Evolutionary conservation across 441 rosid genomes (phyloP), one percentile per base, ranked within the genome.

Genomic region (Gossypium gossypioides): DNA sequence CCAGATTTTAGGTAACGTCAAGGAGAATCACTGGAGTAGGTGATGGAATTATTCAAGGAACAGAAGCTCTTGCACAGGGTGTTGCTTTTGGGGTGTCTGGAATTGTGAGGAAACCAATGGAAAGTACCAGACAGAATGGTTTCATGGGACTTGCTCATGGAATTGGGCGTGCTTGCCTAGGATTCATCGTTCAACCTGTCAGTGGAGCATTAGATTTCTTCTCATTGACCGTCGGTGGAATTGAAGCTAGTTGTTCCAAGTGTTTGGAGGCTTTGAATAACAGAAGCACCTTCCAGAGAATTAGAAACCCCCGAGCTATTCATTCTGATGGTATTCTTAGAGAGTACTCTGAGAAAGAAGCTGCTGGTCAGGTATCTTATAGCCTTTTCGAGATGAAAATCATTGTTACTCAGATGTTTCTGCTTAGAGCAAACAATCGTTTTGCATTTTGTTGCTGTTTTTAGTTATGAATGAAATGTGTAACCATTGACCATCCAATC

Each of bases 31-130:
- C 96, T 60, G 99, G 99, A 61, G 91, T 96, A 58, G 92, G 97
- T 74, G 97, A 96, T 82, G 99, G 96, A 77, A 79, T 96, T 75
- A 80, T 96, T 78, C 97, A 85, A 88, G 99, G 99, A 74, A 89
- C 98, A 57, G 99, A 96, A 86, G 99, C 99, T 81, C 79, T 96
- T 70, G 99, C 99, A 46, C 99, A 96, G 81, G 97, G 97, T 83
- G 78, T 96, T 84, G 99, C 97, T 80, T 96, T 96, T 79, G 99
- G 97, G 78, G 90, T 96, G 44, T 89, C 99, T 76, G 99, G 99
- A 83, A 96, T 93, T 75, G 88, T 96, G 82, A 96, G 78, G 48
- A 96, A 96, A 80, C 99, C 99, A 34, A 79, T 96, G 79, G 94
- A 93, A 87, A 96, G 93, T 84, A 98, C 97, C 62, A 84, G 91